Evolutionary conservation across 495 filamentous ascomycete species (phyloP).

Genomic region (Aspergillus coremiiformis): DNA sequence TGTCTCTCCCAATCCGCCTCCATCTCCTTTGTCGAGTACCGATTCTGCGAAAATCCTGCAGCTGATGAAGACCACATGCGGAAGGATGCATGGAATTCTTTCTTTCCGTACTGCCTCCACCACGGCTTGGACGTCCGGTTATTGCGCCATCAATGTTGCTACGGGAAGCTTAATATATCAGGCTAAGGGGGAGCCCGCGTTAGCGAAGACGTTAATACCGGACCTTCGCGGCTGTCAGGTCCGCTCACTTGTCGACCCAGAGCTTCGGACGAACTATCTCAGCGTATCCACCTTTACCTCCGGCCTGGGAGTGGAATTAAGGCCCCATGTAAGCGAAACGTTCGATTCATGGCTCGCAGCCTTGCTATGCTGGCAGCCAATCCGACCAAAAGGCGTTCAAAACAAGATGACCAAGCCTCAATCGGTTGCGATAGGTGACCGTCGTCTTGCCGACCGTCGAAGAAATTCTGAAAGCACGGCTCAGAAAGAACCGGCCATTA

Average conservation of each 20-base stretch:
- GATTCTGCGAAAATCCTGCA: constrained; percentile 47
- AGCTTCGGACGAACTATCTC: constrained; percentile 63
- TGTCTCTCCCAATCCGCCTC: constrained; percentile 27
- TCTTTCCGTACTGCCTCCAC: constrained; percentile 50
- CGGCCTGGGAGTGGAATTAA: constrained; percentile 63
- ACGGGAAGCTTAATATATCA: constrained; percentile 50
- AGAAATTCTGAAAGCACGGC: constrained; percentile 54
- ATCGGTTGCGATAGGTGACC: constrained; percentile 43
- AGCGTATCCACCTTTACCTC: constrained; percentile 68
- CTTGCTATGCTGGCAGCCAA: constrained; percentile 87
- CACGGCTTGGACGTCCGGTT: constrained; percentile 48
- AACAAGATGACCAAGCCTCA: constrained; percentile 68
- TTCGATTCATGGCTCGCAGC: constrained; percentile 91
- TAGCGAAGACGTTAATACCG: constrained; percentile 57
- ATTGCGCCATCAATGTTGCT: constrained; percentile 51
- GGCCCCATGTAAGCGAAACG: constrained; percentile 65
- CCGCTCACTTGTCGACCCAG: constrained; percentile 54
- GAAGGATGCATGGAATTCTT: constrained; percentile 48
- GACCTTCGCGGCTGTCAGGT: constrained; percentile 87
- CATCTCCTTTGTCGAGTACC: constrained; percentile 45
- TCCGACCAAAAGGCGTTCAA: constrained; percentile 65
- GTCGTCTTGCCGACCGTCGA: constrained; percentile 44
- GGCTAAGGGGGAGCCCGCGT: constrained; percentile 48
- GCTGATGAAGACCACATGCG: constrained; percentile 52
- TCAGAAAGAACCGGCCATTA: constrained; percentile 78